Evolutionary conservation across 2,329 filamentous ascomycete species (phyloP), one percentile per base, ranked within the genome.

Genomic region (Calonectria hongkongensis): DNA sequence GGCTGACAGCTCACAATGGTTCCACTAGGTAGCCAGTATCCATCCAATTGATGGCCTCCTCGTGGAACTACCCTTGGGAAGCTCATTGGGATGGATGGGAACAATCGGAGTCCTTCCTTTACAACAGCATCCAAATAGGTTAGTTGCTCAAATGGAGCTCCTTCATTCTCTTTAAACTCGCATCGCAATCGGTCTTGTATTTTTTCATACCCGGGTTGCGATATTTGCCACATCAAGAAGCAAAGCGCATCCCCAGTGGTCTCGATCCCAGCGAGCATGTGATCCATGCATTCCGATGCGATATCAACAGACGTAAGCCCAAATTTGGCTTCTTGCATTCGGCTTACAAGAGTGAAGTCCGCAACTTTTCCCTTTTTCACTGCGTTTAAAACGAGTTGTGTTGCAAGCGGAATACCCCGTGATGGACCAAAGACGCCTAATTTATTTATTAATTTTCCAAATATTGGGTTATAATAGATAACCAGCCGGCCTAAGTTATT

Each of bases 181-280:
- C 68, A 58, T 10, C 58, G 28, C 0, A 77, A 68, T 0, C 43
- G 62, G 13, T 64, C 51, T 15, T 73, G 70, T 0, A 72, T 48
- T 16, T 48, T 33, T n/a, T 43, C 50, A n/a, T 75, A 67, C 2
- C 68, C 54, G 9, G 71, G 73, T 13, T 75, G 75, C 3, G 75
- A 77, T 21, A 77, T 60, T 33, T 77, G 66, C 71, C 74, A 77
- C 70, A 76, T 72, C 21, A 76, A 39, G 33, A 77, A 78, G 48
- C 75, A 78, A 2, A 78, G 48, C 0, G 76, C 68, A 33, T 78
- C 76, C 4, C 76, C 76, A 1, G 76, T 78, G 2, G 76, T 78
- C 47, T 77, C 76, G 6, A 78, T 78, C 1, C 76, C 76, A 0
- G 76, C 76, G 1, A 70, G 50, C 36, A 72, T 78, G 25, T 78